A percentile compares a stretch with the other conserved stretches of the same genome.
These are phyloP conservation scores for Corynespora cassiicola DNA, from an alignment of 2,329 filamentous ascomycete species.

Conservation along the genomic window DNA sequence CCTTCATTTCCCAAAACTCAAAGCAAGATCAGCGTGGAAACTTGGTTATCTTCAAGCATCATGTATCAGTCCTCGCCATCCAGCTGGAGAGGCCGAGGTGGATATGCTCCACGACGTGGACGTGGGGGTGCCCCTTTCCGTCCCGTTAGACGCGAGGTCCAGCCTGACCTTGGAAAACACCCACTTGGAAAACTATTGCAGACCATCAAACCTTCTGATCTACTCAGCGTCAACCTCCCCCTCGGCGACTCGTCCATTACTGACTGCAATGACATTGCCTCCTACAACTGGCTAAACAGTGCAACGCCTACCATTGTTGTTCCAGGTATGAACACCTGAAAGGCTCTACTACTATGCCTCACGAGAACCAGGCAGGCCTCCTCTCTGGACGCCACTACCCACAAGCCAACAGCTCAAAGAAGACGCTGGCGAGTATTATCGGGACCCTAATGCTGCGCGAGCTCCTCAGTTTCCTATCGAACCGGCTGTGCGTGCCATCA, in stretches of 20 bases:
- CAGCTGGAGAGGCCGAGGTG: constrained; percentile 18
- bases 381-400: constrained; percentile 56
- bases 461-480: constrained; percentile 60
- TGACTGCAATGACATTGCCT: constrained; percentile 53
- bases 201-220: constrained; percentile 19
- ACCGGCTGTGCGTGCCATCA: constrained; percentile 54
- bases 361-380: constrained; percentile 53
- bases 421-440: constrained; percentile 59
- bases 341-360: not conserved
- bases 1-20: no score
- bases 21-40: no score
- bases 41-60: no score
- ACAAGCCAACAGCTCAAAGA: constrained; percentile 41
- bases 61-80: constrained; percentile 1
- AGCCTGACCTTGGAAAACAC: constrained; percentile 30
- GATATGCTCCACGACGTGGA: constrained; percentile 30
- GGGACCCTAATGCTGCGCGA: constrained; percentile 61
- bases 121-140: constrained; percentile 16
- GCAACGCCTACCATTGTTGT: constrained; percentile 45
- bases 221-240: constrained; percentile 4
- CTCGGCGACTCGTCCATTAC: constrained; percentile 37
- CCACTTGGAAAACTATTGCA: constrained; percentile 38
- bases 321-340: constrained; percentile 25
- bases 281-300: constrained; percentile 59
- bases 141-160: constrained; percentile 16